Percentiles rank a stretch among this genome's conserved stretches.
Evolutionary conservation across 2,329 filamentous ascomycete species (phyloP).

Genomic region (Leptographium procerum): DNA sequence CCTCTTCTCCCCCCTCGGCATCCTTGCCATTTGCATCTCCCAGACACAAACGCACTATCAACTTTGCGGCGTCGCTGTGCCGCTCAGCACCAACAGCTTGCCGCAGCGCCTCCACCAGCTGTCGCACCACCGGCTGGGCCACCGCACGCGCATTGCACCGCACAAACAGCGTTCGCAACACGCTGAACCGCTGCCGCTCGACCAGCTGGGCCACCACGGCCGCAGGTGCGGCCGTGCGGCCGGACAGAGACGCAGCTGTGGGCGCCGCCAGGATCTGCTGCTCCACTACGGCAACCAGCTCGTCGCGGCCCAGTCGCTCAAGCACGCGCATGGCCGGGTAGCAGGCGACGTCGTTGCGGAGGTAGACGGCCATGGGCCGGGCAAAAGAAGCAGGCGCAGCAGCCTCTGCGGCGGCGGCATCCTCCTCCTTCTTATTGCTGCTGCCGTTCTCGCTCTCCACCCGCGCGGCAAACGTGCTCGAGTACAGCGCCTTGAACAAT

Average conservation of each 20-base stretch:
- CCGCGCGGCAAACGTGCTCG: slow-evolving; percentile 65
- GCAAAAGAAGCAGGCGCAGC: background rate
- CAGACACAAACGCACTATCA: slow-evolving; percentile 39
- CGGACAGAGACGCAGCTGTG: slow-evolving; percentile 45
- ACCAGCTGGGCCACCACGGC: slow-evolving; percentile 65
- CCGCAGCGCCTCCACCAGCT: slow-evolving; percentile 36
- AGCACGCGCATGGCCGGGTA: slow-evolving; percentile 79
- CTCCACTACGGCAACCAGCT: slow-evolving; percentile 61
- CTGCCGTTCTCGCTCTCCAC: background rate
- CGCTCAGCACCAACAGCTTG: slow-evolving; percentile 18
- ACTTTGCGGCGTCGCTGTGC: slow-evolving; percentile 26
- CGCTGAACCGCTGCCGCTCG: slow-evolving; percentile 61
- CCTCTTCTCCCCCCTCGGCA: slow-evolving; percentile 9
- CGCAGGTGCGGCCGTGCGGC: slow-evolving; percentile 63
- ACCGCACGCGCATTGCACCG: slow-evolving; percentile 57
- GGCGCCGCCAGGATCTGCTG: slow-evolving; percentile 59
- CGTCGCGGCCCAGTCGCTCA: slow-evolving; percentile 75
- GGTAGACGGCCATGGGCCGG: slow-evolving; percentile 55
- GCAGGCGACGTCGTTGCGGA: slow-evolving; percentile 80
- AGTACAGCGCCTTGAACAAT: slow-evolving; percentile 80
- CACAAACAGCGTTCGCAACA: slow-evolving; percentile 74
- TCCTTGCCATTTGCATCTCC: slow-evolving; percentile 22
- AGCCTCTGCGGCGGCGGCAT: too few species aligned
- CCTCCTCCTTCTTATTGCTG: background rate
- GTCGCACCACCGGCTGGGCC: slow-evolving; percentile 31